Evolutionary conservation across 306 rosid genomes (phyloP), one percentile per base, ranked within the genome.

Genomic region (Dalbergia cochinchinensis): DNA sequence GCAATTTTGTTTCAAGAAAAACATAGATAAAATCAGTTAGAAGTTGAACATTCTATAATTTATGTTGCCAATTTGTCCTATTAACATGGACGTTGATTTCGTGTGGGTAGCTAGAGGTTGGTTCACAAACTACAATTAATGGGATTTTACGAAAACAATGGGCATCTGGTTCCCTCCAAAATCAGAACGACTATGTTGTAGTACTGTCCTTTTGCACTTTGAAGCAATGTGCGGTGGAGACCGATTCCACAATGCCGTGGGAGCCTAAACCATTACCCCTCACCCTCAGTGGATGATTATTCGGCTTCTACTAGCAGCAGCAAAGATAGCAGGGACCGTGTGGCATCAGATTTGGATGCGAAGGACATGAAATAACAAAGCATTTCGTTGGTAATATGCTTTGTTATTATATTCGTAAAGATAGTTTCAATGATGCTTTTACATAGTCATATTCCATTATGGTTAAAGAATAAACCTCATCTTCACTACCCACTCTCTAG

Each of bases 391-490:
- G 3, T 20, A 33, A 4, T n/a, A 45, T 60, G 35, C 60, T 44
- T 26, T 50, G 39, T 26, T 50, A 48, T 65, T 47, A 64, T 80
- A 51, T 26, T 65, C 73, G 65, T 50, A 50, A 50, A 50, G 57
- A 50, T 50, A 50, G 16, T 50, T 50, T 50, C 18, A 50, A 50
- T n/a, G 53, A 67, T 85, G 37, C 78, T 37, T 1, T 45, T 74
- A 69, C 26, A 59, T 35, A 44, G 26, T 76, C 33, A 71, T 80
- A 78, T 85, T 61, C 81, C 78, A 66, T n/a, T 33, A 15, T 19
- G 18, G 4, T 42, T 59, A 33, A 78, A 69, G 78, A 62, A 82
- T 79, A 76, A 84, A 79, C 85, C 83, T 84, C 65, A 55, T 79
- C 74, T 65, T 64, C 53, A 58, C 41, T 15, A 42, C 5, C 65